phyloP scores from a whole-genome alignment of 345 rosid species.

The Populus simonii region DNA sequence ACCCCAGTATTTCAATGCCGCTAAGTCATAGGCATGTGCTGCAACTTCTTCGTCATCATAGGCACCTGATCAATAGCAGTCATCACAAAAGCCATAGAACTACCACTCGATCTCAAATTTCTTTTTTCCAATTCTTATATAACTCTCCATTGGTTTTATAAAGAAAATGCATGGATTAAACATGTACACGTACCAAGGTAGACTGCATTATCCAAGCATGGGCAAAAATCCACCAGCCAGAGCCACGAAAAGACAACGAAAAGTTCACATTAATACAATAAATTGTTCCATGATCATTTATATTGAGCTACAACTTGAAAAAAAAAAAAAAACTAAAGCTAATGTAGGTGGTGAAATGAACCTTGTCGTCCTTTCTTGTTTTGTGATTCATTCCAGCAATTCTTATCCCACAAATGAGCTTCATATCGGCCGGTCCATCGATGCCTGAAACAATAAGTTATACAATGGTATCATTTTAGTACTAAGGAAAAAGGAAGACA shows the following conservation, averaged over 20 bases:
- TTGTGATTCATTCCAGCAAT: slow-evolving; percentile 80
- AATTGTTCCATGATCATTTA: background rate
- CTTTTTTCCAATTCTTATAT: too few relatives aligned
- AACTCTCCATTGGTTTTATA: background rate
- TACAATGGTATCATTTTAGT: background rate
- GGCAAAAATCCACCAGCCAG: slow-evolving; percentile 1
- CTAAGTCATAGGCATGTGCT: slow-evolving; percentile 91
- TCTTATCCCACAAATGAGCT: slow-evolving; percentile 87
- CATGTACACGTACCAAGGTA: slow-evolving; percentile 15
- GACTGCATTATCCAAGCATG: slow-evolving; percentile 5
- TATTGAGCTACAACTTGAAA: background rate
- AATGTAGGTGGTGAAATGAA: background rate
- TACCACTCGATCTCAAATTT: background rate
- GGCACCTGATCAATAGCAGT: slow-evolving; percentile 44
- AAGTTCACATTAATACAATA: background rate
- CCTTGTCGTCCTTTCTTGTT: slow-evolving; percentile 90
- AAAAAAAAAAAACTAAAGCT: too few relatives aligned
- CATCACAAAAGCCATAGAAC: background rate
- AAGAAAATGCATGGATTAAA: too few relatives aligned
- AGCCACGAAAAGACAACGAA: background rate
- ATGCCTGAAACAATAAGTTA: slow-evolving; percentile 39
- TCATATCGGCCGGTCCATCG: slow-evolving; percentile 86
- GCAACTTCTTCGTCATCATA: slow-evolving; percentile 89
- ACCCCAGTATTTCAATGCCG: slow-evolving; percentile 96
- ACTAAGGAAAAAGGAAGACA: background rate